A percentile compares a stretch with the other conserved stretches of the same genome.
These are phyloP conservation scores for Ophiobolus disseminans DNA, from an alignment of 2,329 filamentous ascomycete genomes.

Conservation along the genomic window DNA sequence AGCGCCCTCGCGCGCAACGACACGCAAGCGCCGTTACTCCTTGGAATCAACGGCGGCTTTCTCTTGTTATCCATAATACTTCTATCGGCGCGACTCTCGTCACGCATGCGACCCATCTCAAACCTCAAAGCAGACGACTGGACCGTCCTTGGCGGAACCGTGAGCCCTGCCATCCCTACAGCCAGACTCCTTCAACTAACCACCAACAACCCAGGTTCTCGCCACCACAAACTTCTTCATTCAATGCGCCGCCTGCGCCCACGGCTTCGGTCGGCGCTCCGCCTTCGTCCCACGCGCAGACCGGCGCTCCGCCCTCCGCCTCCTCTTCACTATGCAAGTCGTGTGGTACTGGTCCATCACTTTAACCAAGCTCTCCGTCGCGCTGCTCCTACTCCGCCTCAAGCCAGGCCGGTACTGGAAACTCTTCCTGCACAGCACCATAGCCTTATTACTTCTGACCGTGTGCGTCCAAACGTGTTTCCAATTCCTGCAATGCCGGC, in stretches of 20 bases:
- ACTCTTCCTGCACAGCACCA: conserved; percentile 25
- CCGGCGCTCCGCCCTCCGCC: conserved; percentile 21
- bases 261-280: conserved; percentile 33
- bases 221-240: conserved; percentile 27
- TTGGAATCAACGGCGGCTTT: conserved; percentile 27
- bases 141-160: conserved; percentile 26
- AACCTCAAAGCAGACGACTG: conserved; percentile 30
- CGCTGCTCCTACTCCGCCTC: conserved; percentile 30
- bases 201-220: conserved; percentile 19
- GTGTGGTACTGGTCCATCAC: conserved; percentile 39
- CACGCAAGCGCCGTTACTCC: conserved; percentile 29
- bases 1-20: conserved; percentile 8
- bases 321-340: conserved; percentile 35
- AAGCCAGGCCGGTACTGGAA: conserved; percentile 27
- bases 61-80: conserved; percentile 23
- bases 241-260: conserved; percentile 19
- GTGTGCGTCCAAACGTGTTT: conserved; percentile 27
- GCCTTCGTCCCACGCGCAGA: conserved; percentile 24
- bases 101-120: conserved; percentile 13
- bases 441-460: conserved; percentile 23
- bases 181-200: neutral
- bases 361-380: conserved; percentile 33
- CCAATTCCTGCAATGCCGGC: conserved; percentile 36
- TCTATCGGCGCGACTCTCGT: conserved; percentile 30
- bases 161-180: conserved; percentile 9